Evolutionary conservation across 805 yeast genomes (phyloP), one percentile per base, ranked within the genome.

Genomic region (Candida corydali): DNA sequence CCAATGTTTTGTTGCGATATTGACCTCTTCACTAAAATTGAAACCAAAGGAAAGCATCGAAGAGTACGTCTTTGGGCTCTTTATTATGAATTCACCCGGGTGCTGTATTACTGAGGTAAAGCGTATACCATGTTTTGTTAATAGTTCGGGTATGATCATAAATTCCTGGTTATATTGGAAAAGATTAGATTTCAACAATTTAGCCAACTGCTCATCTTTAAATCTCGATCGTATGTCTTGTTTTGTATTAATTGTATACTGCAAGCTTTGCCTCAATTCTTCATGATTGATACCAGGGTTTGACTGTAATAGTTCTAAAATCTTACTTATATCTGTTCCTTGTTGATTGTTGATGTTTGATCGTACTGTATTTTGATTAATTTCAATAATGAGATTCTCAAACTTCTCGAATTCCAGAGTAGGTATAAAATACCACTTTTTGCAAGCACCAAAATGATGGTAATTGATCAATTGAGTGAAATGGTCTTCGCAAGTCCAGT

Each of bases 401-500:
- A 73, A 80, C 38, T 69, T 70, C 2, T 55, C 67, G 36, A 69
- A 69, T 35, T 75, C 76, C 47, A 63, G 61, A 11, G 80, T 81
- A 0, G 82, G 73, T n/a, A 82, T 66, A 38, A 79, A 69, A 42
- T 76, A 80, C 85, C 86, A 79, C 14, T 73, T 48, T 48, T 71
- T 75, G 10, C 64, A 49, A 5, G 73, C 73, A 2, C 88, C 89
- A 33, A 65, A 45, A 43, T 76, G 78, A 31, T 70, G 75, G 42
- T 69, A 80, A 48, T 76, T 78, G 19, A 70, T 58, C 8, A 63
- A 50, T 29, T 77, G 76, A 2, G 81, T 53, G 52, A 73, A 75
- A 42, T 76, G 82, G 44, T 82, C 88, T 45, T 76, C 84, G 37
- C 69, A 54, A 15, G 57, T 54, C 86, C 86, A 82, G 29, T 75